Base-by-base conservation (phyloP, 805 yeast genomes). In the Pichia occidentalis region DNA sequence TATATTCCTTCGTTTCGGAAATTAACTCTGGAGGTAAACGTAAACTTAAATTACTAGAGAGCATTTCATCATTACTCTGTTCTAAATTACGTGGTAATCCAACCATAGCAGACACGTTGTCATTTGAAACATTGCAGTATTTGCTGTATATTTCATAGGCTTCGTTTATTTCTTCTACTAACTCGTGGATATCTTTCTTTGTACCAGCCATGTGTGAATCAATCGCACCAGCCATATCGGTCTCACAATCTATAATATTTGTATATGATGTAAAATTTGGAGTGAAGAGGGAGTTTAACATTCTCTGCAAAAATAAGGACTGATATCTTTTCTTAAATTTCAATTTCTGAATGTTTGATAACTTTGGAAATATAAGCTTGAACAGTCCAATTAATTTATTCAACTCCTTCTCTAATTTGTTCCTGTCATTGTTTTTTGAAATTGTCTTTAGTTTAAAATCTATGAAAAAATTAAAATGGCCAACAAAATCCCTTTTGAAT, bases 161-260 rank as follows among this genome's bases (percentile, higher is more conserved):
- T n/a, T n/a, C n/a, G n/a, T n/a, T n/a, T n/a, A n/a, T n/a, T n/a
- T n/a, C n/a, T n/a, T n/a, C n/a, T n/a, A n/a, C n/a, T n/a, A n/a
- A n/a, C n/a, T n/a, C n/a, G n/a, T n/a, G n/a, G n/a, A n/a, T n/a
- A n/a, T n/a, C n/a, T n/a, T n/a, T n/a, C n/a, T n/a, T n/a, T n/a
- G n/a, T n/a, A n/a, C n/a, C n/a, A n/a, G n/a, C n/a, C n/a, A n/a
- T n/a, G n/a, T n/a, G n/a, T n/a, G n/a, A n/a, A n/a, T n/a, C n/a
- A n/a, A n/a, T n/a, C n/a, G n/a, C n/a, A n/a, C n/a, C 14, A 3
- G 9, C 11, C 12, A 32, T 16, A 28, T 37, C 41, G 17, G 16
- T n/a, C 20, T 37, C 41, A 32, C 41, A 32, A 17, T 37, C 41
- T 12, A 16, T n/a, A 9, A 36, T 36, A 18, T 36, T 36, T 4